Conservation (phyloP, 306 rosid genomes). For the Notholithocarpus densiflorus region DNA sequence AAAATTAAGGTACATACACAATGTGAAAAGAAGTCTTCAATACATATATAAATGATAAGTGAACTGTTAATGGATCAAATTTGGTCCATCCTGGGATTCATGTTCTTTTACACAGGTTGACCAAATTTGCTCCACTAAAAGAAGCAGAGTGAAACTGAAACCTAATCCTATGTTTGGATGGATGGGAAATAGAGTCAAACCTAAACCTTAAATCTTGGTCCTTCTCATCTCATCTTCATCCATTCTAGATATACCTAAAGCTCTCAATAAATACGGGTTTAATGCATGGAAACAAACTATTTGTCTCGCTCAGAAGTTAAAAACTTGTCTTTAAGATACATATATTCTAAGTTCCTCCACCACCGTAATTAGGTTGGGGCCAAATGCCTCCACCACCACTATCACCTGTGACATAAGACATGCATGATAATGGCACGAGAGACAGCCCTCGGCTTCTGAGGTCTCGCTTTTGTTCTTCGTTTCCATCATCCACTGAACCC, state of each 20-base stretch:
- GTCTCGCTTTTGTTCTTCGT: conserved; percentile 47
- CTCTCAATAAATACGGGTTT: neutral
- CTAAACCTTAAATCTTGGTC: neutral
- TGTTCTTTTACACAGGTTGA: conserved; percentile 27
- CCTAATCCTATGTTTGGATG: neutral
- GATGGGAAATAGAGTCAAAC: neutral
- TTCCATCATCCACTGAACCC: conserved; percentile 34
- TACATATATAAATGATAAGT: conserved; percentile 23
- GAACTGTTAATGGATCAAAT: conserved; percentile 68
- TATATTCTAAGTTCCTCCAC: conserved; percentile 36
- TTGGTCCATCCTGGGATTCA: conserved; percentile 54
- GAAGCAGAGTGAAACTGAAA: neutral
- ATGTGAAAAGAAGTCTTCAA: neutral
- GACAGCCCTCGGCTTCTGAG: conserved; percentile 82
- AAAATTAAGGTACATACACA: neutral
- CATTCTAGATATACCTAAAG: too few relatives aligned
- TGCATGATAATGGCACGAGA: conserved; percentile 78
- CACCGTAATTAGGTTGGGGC: conserved; percentile 54
- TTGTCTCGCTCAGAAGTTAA: neutral
- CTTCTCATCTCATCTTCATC: too few relatives aligned
- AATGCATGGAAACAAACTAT: neutral
- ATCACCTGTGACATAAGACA: conserved; percentile 66
- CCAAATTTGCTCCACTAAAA: conserved; percentile 77
- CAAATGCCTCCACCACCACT: conserved; percentile 33
- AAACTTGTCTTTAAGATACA: neutral